phyloP scores from a whole-genome alignment of 2,329 filamentous ascomycete species.

The Trichoderma sp. region DNA sequence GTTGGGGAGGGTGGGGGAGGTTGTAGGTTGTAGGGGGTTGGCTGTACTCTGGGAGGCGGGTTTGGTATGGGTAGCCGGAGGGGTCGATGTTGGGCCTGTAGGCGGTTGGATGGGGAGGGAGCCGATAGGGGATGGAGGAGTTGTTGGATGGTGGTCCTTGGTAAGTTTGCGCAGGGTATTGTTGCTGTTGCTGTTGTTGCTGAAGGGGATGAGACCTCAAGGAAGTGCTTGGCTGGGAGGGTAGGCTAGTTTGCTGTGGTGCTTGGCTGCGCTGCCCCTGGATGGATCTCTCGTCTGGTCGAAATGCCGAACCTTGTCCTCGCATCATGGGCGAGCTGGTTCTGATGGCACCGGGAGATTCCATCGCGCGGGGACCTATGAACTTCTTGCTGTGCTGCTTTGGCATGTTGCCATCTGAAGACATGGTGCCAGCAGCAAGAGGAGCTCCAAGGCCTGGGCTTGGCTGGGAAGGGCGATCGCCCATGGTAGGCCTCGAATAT shows the following conservation, averaged over 20 bases:
- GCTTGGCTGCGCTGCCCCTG: neutral
- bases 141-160: constrained; percentile 1
- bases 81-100: constrained; percentile 23
- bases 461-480: constrained; percentile 2
- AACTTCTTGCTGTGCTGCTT: neutral
- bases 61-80: constrained; percentile 21
- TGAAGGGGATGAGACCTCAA: neutral
- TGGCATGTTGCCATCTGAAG: constrained; percentile 6
- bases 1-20: neutral
- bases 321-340: constrained; percentile 38
- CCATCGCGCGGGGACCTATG: constrained; percentile 3
- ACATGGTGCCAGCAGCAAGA: constrained; percentile 12
- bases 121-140: constrained; percentile 13
- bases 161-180: neutral
- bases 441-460: constrained; percentile 35
- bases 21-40: constrained; percentile 2
- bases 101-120: constrained; percentile 16
- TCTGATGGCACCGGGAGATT: constrained; percentile 23
- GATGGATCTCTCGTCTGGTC: constrained; percentile 25
- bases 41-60: constrained; percentile 6
- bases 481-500: neutral
- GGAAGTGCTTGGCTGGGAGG: neutral
- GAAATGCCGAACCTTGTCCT: constrained; percentile 36
- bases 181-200: neutral
- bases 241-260: neutral